phyloP scores from a whole-genome alignment of 2,329 filamentous ascomycete genomes.

The Byssochlamys sp. region DNA sequence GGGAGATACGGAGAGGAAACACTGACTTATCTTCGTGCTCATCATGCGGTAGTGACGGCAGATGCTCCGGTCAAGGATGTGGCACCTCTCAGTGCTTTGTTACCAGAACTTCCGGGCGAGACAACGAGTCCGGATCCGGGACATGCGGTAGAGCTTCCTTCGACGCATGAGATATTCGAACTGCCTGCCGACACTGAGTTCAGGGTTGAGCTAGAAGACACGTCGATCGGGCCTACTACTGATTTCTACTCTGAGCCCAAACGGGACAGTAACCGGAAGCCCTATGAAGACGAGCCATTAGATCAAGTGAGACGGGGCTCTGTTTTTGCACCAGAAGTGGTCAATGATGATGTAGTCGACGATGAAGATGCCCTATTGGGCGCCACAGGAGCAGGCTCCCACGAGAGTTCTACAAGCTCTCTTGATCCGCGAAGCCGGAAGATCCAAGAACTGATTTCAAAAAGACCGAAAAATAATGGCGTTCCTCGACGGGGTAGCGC shows the following conservation, averaged over 20 bases:
- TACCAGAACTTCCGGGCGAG: constrained; percentile 24
- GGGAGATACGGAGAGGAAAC: constrained; percentile 37
- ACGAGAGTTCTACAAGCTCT: constrained; percentile 10
- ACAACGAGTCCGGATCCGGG: constrained; percentile 17
- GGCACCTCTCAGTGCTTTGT: constrained; percentile 13
- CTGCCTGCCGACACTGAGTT: constrained; percentile 19
- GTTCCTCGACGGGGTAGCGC: constrained; percentile 19
- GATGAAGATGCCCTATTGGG: constrained; percentile 7
- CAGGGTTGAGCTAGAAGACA: constrained; percentile 33
- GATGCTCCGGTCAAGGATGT: constrained; percentile 27
- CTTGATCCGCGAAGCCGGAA: constrained; percentile 19
- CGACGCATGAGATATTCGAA: constrained; percentile 25
- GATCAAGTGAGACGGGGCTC: constrained; percentile 30
- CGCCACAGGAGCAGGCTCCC: constrained; percentile 7
- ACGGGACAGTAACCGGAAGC: not conserved
- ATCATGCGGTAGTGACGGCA: constrained; percentile 46
- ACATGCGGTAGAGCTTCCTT: constrained; percentile 23
- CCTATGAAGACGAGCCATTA: constrained; percentile 23
- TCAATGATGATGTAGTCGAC: constrained; percentile 15
- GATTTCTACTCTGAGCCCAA: not conserved
- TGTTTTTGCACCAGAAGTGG: constrained; percentile 38
- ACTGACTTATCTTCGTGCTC: constrained; percentile 46
- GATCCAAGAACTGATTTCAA: constrained; percentile 30
- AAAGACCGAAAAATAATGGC: constrained; percentile 24
- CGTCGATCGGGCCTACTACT: constrained; percentile 12